Conservation (phyloP, 2,329 filamentous ascomycete genomes). For the Endoconidiophora polonica region DNA sequence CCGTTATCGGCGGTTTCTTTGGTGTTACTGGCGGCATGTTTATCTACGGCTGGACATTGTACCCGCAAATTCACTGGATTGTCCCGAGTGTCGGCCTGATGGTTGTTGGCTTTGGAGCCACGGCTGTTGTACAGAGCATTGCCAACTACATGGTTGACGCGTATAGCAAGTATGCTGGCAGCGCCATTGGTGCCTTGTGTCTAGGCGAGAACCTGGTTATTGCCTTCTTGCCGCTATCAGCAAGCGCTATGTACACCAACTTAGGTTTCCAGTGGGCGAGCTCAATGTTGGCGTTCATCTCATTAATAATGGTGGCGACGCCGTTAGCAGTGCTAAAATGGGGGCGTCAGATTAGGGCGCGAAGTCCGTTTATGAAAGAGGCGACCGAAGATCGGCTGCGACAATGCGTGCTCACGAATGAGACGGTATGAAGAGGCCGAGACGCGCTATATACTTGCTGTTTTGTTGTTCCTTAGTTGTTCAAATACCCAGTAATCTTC, state of each 20-base stretch:
- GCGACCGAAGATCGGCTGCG: slow-evolving; percentile 5
- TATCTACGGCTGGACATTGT: slow-evolving; percentile 32
- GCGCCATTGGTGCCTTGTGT: slow-evolving; percentile 30
- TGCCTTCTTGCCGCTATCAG: slow-evolving; percentile 16
- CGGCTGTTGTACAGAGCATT: slow-evolving; percentile 27
- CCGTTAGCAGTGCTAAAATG: slow-evolving; percentile 11
- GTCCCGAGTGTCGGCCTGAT: slow-evolving; percentile 28
- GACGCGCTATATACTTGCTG: no score
- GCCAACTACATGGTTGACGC: slow-evolving; percentile 33
- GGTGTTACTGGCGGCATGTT: slow-evolving; percentile 27
- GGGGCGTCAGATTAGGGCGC: slow-evolving; percentile 7
- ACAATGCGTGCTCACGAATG: background rate
- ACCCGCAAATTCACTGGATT: slow-evolving; percentile 27
- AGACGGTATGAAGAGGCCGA: background rate
- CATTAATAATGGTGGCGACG: slow-evolving; percentile 10
- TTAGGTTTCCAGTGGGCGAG: slow-evolving; percentile 13
- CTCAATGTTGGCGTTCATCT: slow-evolving; percentile 12
- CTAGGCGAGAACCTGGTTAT: slow-evolving; percentile 33
- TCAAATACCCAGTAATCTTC: background rate
- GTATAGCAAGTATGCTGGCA: slow-evolving; percentile 32
- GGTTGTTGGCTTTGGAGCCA: slow-evolving; percentile 32
- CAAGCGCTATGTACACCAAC: slow-evolving; percentile 8
- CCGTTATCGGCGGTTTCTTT: slow-evolving; percentile 10
- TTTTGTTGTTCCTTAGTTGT: background rate
- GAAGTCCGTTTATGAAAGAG: slow-evolving; percentile 13